These are phyloP conservation scores for Tulasnella sp. DNA, from an alignment of 768 basidiomycete genomes.

Conservation along the genomic window DNA sequence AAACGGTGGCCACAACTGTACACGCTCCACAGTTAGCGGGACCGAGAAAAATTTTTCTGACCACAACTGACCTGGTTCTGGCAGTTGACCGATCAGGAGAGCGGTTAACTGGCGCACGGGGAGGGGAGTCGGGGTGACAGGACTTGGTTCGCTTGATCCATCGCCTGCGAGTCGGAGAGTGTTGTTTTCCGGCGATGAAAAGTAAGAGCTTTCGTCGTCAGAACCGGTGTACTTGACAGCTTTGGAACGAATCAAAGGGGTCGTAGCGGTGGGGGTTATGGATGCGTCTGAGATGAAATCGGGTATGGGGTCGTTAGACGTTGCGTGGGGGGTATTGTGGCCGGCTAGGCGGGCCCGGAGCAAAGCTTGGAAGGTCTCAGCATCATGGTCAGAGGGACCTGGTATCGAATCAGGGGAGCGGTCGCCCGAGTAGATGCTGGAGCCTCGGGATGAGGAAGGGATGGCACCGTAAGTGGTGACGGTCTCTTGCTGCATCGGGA, in stretches of 20 bases:
- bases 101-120: conserved; percentile 15
- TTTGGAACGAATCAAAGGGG: conserved; percentile 4
- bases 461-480: neutral
- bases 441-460: neutral
- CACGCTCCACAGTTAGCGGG: neutral
- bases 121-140: conserved; percentile 16
- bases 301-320: neutral
- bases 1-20: conserved; percentile 10
- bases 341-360: neutral
- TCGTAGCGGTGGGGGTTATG: neutral
- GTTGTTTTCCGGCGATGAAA: neutral
- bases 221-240: conserved; percentile 1
- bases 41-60: neutral
- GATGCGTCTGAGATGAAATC: conserved; percentile 3
- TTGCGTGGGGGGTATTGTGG: neutral
- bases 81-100: conserved; percentile 17
- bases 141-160: neutral
- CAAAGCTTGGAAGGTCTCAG: neutral
- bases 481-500: neutral
- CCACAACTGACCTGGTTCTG: conserved; percentile 16
- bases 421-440: neutral
- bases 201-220: neutral
- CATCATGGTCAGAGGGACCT: neutral
- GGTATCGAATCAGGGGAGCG: neutral
- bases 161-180: neutral